Evolutionary conservation across 2,329 filamentous ascomycete species (phyloP).

Genomic region (Trichoderma citrinoviride): DNA sequence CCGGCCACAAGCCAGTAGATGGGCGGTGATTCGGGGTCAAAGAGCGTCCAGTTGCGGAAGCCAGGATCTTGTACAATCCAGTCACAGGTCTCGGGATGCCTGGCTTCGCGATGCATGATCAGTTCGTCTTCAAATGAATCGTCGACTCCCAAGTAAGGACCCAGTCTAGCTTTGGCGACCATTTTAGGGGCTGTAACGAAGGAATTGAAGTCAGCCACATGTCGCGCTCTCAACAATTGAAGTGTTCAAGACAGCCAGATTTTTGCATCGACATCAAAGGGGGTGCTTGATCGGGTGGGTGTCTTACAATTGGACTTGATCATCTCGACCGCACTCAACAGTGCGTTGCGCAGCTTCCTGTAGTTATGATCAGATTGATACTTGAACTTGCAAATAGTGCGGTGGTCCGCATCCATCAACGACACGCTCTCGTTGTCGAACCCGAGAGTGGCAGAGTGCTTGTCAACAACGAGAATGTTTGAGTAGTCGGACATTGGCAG

Average conservation of each 20-base stretch:
- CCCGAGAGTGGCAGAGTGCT: neutral
- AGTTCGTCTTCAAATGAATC: constrained; percentile 6
- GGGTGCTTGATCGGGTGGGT: no score
- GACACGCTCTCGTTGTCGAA: neutral
- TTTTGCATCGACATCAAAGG: no score
- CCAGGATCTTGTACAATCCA: neutral
- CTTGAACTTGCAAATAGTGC: no score
- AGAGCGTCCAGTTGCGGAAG: neutral
- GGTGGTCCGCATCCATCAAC: neutral
- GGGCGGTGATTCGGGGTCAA: neutral
- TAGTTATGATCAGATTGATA: neutral
- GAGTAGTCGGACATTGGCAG: no score
- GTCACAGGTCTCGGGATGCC: neutral
- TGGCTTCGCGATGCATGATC: neutral
- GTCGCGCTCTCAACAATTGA: no score
- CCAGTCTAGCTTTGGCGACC: neutral
- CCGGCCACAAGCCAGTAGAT: constrained; percentile 2
- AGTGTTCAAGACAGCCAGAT: no score
- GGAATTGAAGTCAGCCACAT: no score
- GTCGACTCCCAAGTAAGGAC: neutral
- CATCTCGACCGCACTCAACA: neutral
- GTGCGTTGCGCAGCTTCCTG: neutral
- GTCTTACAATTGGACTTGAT: neutral
- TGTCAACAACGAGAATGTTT: neutral
- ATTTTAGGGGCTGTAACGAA: no score